Percentiles rank a stretch among this genome's conserved stretches.
Evolutionary conservation across 2,329 filamentous ascomycete species (phyloP).

Genomic region (Intubia oerlemansii): DNA sequence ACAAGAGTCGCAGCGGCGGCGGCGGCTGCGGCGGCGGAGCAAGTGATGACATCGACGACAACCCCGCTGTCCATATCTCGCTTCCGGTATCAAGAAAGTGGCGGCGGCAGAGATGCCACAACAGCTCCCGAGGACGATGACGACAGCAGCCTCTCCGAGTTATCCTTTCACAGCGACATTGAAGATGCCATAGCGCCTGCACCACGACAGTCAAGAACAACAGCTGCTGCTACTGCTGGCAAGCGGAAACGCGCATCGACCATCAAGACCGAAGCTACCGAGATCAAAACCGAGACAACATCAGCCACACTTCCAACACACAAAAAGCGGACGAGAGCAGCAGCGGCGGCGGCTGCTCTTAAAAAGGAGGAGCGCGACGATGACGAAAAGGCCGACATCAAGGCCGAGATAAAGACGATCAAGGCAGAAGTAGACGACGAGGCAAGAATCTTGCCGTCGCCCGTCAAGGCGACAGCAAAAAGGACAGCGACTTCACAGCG

Average conservation of each 20-base stretch:
- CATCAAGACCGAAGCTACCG: constrained; percentile 10
- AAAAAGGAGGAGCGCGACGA: not conserved
- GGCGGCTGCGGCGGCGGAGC: no score
- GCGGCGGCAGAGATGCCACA: constrained; percentile 1
- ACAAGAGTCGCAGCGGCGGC: no score
- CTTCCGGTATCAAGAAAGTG: constrained; percentile 6
- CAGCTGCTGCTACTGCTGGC: constrained; percentile 6
- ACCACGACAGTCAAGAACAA: constrained; percentile 1
- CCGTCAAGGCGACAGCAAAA: constrained; percentile 11
- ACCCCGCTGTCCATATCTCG: no score
- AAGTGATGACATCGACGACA: no score
- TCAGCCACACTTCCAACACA: constrained; percentile 12
- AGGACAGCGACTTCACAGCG: constrained; percentile 18
- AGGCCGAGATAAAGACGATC: constrained; percentile 5
- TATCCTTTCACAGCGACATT: constrained; percentile 12
- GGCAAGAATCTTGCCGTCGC: not conserved
- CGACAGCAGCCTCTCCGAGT: constrained; percentile 6
- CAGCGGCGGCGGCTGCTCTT: constrained; percentile 6
- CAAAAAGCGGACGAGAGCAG: constrained; percentile 6
- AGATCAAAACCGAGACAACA: constrained; percentile 8
- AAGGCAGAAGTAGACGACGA: constrained; percentile 3
- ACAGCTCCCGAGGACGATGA: constrained; percentile 1
- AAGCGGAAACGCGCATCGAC: constrained; percentile 12
- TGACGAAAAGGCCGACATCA: constrained; percentile 10
- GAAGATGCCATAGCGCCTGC: constrained; percentile 12